A percentile compares a stretch with the other conserved stretches of the same genome.
Conservation (phyloP, 2,329 filamentous ascomycete genomes). For the Verruconis gallopava region DNA sequence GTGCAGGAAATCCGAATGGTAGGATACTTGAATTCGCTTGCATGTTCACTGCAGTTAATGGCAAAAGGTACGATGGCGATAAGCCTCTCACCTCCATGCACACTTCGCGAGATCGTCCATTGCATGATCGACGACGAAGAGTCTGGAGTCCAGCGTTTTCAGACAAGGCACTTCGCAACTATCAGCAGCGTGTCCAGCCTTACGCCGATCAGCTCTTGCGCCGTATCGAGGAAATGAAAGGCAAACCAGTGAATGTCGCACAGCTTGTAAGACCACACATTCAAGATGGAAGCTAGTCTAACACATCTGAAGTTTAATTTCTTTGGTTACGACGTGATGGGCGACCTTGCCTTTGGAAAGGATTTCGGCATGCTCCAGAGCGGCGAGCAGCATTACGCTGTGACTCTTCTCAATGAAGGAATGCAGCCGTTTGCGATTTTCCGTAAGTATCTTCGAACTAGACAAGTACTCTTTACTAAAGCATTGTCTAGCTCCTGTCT, state of each 20-base stretch:
- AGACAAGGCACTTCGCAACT: slow-evolving; percentile 29
- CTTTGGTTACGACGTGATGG: slow-evolving; percentile 14
- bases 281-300: neutral
- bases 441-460: too few species aligned
- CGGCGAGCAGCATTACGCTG: slow-evolving; percentile 27
- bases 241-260: slow-evolving; percentile 28
- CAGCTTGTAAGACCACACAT: slow-evolving; percentile 12
- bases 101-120: slow-evolving; percentile 29
- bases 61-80: slow-evolving; percentile 27
- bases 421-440: slow-evolving; percentile 16
- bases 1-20: slow-evolving; percentile 22
- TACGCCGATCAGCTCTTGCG: slow-evolving; percentile 25
- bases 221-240: slow-evolving; percentile 15
- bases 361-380: slow-evolving; percentile 26
- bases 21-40: neutral
- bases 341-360: slow-evolving; percentile 19
- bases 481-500: too few species aligned
- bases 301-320: slow-evolving; percentile 9
- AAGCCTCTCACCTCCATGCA: slow-evolving; percentile 25
- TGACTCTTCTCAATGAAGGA: slow-evolving; percentile 26
- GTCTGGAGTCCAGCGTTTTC: slow-evolving; percentile 35
- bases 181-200: slow-evolving; percentile 25
- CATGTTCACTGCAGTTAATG: neutral
- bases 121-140: slow-evolving; percentile 34
- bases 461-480: too few species aligned